phyloP scores from a whole-genome alignment of 2,329 filamentous ascomycete genomes.

The Phialophora expanda region DNA sequence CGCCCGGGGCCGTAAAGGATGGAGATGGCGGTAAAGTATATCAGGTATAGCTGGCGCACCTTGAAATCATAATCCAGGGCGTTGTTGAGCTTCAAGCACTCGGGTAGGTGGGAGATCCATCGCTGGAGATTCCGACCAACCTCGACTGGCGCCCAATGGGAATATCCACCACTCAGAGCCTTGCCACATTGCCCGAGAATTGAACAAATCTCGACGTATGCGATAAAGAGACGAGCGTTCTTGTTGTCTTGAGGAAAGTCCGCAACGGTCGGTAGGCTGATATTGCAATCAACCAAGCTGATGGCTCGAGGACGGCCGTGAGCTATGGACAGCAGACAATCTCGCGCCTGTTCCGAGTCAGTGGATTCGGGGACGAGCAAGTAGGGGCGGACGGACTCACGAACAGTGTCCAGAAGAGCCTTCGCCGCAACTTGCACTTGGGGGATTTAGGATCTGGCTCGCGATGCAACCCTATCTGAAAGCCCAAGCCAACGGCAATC shows the following conservation, averaged over 20 bases:
- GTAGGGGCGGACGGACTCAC: too few species aligned
- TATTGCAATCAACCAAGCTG: constrained; percentile 19
- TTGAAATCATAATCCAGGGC: constrained; percentile 45
- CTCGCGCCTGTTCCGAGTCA: too few species aligned
- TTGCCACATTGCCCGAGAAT: constrained; percentile 30
- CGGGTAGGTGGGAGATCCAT: constrained; percentile 44
- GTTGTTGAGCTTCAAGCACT: constrained; percentile 25
- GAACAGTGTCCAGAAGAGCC: constrained; percentile 29
- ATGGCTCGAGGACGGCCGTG: constrained; percentile 11
- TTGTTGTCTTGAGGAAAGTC: constrained; percentile 23
- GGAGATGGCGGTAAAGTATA: constrained; percentile 50
- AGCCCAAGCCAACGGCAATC: constrained; percentile 22
- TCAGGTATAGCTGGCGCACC: constrained; percentile 45
- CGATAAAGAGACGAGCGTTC: constrained; percentile 24
- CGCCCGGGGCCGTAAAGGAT: constrained; percentile 48
- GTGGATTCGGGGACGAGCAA: too few species aligned
- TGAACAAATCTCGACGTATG: constrained; percentile 20
- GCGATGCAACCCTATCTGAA: constrained; percentile 29
- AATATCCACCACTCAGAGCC: constrained; percentile 30
- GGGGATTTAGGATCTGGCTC: constrained; percentile 13
- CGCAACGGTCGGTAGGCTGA: constrained; percentile 19
- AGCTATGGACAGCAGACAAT: too few species aligned
- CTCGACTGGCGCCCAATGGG: constrained; percentile 32
- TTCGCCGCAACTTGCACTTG: constrained; percentile 19
- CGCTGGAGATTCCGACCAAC: constrained; percentile 43